These are phyloP conservation scores for Aureobasidium melanogenum DNA, from an alignment of 2,329 filamentous ascomycete species.

Conservation along the genomic window DNA sequence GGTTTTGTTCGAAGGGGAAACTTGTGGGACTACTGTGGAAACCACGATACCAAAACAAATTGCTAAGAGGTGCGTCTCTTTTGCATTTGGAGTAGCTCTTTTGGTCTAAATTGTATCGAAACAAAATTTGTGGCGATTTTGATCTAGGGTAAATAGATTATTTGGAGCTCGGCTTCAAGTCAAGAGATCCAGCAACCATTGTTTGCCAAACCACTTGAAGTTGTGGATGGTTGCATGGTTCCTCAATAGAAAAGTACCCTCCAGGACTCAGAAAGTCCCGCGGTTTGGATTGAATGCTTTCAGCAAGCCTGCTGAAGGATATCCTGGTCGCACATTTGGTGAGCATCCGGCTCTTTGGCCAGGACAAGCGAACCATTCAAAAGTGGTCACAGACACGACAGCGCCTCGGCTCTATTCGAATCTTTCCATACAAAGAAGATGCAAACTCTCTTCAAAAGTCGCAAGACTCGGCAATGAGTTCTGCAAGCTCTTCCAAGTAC, in stretches of 20 bases:
- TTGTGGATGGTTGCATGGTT: background rate
- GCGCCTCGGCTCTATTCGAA: too few species aligned
- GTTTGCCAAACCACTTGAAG: too few species aligned
- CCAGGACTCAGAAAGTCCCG: background rate
- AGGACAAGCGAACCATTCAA: background rate
- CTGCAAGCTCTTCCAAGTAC: constrained; percentile 58
- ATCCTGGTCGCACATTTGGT: background rate
- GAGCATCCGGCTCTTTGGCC: background rate
- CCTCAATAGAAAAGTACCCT: background rate
- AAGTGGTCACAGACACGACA: too few species aligned
- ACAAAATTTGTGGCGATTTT: background rate
- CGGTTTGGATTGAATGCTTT: background rate
- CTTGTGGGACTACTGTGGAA: too few species aligned
- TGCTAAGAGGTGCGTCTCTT: too few species aligned
- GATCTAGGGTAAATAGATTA: background rate
- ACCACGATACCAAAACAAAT: too few species aligned
- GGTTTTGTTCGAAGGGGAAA: too few species aligned
- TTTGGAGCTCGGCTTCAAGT: background rate
- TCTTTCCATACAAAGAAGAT: background rate
- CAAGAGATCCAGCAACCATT: background rate
- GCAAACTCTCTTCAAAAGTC: constrained; percentile 45
- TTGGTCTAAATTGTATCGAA: background rate
- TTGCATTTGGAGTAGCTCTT: too few species aligned
- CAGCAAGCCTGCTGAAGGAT: background rate
- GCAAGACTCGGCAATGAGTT: constrained; percentile 50